Evolutionary conservation across 2,329 filamentous ascomycete species (phyloP), one percentile per base, ranked within the genome.

Genomic region (Aotearoamyces nothofagi): DNA sequence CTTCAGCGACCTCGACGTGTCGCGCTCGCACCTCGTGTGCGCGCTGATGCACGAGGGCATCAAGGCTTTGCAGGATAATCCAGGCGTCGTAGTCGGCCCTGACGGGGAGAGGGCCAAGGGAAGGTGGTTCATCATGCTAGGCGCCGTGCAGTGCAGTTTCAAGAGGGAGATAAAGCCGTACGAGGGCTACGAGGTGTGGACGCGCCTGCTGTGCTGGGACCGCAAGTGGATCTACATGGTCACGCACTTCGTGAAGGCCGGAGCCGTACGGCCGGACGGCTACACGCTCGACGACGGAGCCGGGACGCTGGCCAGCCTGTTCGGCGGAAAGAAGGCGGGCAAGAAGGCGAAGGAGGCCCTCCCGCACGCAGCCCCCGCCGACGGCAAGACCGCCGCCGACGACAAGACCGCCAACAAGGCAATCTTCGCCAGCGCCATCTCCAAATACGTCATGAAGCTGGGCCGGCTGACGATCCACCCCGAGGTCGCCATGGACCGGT

Each of bases 391-490:
- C n/a, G 11, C 6, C 3, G 17, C 14, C 5, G 17, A 11, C 5
- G 3, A 11, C 11, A 5, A 17, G n/a, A 9, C 4, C 10, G 16
- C 15, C 11, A 58, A 68, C 46, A 69, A 64, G 51, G 69, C 66
- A 37, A 61, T 86, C 22, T 63, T 75, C 39, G 79, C 79, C 2
- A 72, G 73, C 0, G 73, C 71, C 2, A 51, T 84, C 17, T 75
- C 68, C 56, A 83, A 82, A 57, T 86, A 86, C 50, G 79, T 84
- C 24, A 75, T 81, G 51, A 86, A 86, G 58, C 63, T 83, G 32
- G 59, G 76, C 1, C 63, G 84, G 16, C 61, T 86, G 42, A 94
- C 86, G 0, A 71, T 94, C 4, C 70, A 84, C 36, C 84, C 86
- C 0, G 76, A 82, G 40, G 60, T 79, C 26, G 61, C 87, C 5